These are phyloP conservation scores for Encephalitozoon cuniculi DNA, from an alignment of 371 early-diverging fungal species.

Conservation along the genomic window DNA sequence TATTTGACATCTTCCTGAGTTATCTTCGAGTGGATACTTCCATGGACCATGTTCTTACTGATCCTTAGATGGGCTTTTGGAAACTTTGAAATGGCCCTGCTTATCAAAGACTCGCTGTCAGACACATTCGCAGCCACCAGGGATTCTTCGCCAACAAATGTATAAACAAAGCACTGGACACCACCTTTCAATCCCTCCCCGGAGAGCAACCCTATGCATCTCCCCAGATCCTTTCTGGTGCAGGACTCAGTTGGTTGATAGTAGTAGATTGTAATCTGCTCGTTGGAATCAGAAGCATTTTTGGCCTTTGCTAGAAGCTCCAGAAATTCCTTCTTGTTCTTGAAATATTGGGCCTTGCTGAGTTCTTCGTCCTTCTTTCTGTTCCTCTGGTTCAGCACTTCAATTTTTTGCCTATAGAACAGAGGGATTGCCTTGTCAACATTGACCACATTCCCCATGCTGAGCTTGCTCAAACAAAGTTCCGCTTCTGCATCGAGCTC, in stretches of 20 bases:
- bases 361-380: conserved; percentile 10
- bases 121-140: background rate
- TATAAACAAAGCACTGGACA: background rate
- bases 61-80: background rate
- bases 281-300: background rate
- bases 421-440: conserved; percentile 32
- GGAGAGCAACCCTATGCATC: background rate
- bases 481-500: conserved; percentile 44
- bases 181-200: background rate
- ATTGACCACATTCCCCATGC: conserved; percentile 16
- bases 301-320: background rate
- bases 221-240: background rate
- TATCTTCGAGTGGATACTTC: background rate
- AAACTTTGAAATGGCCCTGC: background rate
- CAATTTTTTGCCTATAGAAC: conserved; percentile 12
- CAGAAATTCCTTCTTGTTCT: background rate
- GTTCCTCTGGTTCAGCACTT: conserved; percentile 28
- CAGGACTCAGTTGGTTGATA: background rate
- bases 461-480: conserved; percentile 7
- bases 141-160: background rate
- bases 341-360: background rate
- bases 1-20: background rate
- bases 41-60: background rate
- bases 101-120: background rate
- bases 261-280: background rate